phyloP scores from a whole-genome alignment of 2,329 filamentous ascomycete genomes.

The Trichoderma citrinoviride region DNA sequence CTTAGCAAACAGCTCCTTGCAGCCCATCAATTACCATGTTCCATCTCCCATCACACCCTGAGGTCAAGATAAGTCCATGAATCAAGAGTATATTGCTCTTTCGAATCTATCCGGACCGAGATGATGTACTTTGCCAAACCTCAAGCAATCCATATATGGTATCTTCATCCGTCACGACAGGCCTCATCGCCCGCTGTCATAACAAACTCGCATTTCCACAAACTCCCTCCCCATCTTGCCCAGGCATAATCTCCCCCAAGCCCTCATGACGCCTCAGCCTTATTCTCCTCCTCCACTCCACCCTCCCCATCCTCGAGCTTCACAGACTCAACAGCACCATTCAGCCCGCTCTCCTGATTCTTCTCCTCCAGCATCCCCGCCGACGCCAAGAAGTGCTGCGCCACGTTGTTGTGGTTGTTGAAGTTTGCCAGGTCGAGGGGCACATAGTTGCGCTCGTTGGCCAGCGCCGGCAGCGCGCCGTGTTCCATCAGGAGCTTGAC shows the following conservation, averaged over 20 bases:
- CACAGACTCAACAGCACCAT: constrained; percentile 38
- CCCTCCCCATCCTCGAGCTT: constrained; percentile 38
- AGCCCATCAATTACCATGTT: neutral
- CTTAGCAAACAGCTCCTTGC: too few relatives aligned
- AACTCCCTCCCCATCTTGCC: neutral
- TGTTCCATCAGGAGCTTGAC: constrained; percentile 74
- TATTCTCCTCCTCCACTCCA: constrained; percentile 23
- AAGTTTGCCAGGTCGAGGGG: constrained; percentile 72
- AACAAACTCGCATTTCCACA: neutral
- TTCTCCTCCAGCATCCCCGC: constrained; percentile 47
- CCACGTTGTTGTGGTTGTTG: constrained; percentile 64
- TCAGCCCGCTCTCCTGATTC: constrained; percentile 47
- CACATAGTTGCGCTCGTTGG: constrained; percentile 82
- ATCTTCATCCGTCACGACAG: neutral
- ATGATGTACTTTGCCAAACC: neutral
- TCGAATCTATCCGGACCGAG: neutral
- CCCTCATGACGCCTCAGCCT: constrained; percentile 7
- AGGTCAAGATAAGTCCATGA: neutral
- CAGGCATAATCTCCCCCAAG: neutral
- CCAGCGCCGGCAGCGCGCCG: constrained; percentile 73
- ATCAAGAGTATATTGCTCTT: neutral
- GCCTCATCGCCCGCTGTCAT: neutral
- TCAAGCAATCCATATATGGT: neutral
- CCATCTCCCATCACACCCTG: neutral
- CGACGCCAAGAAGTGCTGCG: constrained; percentile 57